Percentiles rank a stretch among this genome's conserved stretches.
Evolutionary conservation across 345 rosid genomes (phyloP).

Genomic region (Gynandropsis gynandra): DNA sequence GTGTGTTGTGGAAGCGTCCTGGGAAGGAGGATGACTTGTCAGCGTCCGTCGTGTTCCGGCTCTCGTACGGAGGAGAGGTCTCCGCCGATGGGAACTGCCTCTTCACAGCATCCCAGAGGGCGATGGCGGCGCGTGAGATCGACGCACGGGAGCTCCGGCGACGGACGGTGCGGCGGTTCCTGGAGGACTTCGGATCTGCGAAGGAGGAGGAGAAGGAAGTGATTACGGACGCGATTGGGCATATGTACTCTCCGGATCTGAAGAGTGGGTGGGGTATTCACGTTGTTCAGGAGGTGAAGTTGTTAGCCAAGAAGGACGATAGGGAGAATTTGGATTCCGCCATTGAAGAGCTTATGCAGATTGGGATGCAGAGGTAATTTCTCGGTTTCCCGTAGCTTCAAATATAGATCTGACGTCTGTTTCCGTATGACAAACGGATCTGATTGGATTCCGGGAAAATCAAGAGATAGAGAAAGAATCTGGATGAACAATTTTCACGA

Average conservation of each 20-base stretch:
- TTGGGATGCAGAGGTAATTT: constrained; percentile 95
- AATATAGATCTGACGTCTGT: no score
- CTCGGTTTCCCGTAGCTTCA: no score
- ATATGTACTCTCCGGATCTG: constrained; percentile 99
- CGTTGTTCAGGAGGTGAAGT: constrained; percentile 82
- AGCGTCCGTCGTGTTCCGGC: constrained; percentile 60
- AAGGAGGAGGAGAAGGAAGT: constrained; percentile 35
- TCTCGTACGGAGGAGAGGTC: constrained; percentile 92
- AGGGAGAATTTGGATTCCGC: constrained; percentile 65
- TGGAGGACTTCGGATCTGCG: constrained; percentile 66
- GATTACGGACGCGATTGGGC: constrained; percentile 54
- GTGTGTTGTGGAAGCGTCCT: constrained; percentile 90
- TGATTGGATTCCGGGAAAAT: no score
- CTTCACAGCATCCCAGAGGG: constrained; percentile 82
- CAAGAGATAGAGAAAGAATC: no score
- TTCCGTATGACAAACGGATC: no score
- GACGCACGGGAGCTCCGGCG: constrained; percentile 69
- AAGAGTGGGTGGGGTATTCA: constrained; percentile 95
- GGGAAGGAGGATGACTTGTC: constrained; percentile 31
- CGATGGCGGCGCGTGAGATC: constrained; percentile 65
- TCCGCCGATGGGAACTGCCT: constrained; percentile 95
- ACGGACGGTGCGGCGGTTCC: constrained; percentile 68
- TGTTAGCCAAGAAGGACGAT: constrained; percentile 70
- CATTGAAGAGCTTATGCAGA: constrained; percentile 68
- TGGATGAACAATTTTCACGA: no score